A percentile compares a stretch with the other conserved stretches of the same genome.
Evolutionary conservation across 208 protist genomes (phyloP).

Genomic region (Leishmania aethiopica): DNA sequence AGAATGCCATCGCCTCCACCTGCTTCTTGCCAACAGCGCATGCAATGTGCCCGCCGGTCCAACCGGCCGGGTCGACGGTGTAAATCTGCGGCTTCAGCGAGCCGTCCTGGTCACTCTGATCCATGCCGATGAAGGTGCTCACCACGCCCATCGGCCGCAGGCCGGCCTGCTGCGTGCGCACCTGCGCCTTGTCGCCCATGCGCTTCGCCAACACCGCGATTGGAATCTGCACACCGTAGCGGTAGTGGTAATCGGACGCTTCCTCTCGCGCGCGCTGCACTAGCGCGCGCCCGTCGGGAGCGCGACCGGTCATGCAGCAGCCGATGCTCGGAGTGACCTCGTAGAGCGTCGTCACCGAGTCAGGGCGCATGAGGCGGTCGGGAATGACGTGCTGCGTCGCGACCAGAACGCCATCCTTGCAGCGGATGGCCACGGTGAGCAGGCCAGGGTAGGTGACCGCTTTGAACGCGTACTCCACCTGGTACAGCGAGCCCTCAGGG

Average conservation of each 20-base stretch:
- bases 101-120: slow-evolving; percentile 89
- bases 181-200: slow-evolving; percentile 96
- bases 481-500: slow-evolving; percentile 98
- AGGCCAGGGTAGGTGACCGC: slow-evolving; percentile 96
- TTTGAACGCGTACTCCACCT: slow-evolving; percentile 99
- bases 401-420: slow-evolving; percentile 94
- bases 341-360: slow-evolving; percentile 96
- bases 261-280: slow-evolving; percentile 95
- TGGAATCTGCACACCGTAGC: slow-evolving; percentile 97
- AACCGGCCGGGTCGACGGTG: slow-evolving; percentile 96
- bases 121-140: slow-evolving; percentile 94
- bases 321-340: slow-evolving; percentile 94
- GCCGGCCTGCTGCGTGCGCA: slow-evolving; percentile 98
- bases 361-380: slow-evolving; percentile 97
- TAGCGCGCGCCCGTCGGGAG: slow-evolving; percentile 91
- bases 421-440: slow-evolving; percentile 96
- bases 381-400: slow-evolving; percentile 98
- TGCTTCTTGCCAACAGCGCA: slow-evolving; percentile 94
- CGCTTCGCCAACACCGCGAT: slow-evolving; percentile 96
- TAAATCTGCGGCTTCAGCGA: slow-evolving; percentile 89
- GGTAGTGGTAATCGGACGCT: slow-evolving; percentile 96
- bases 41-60: slow-evolving; percentile 92
- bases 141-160: slow-evolving; percentile 94
- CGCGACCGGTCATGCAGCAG: slow-evolving; percentile 95
- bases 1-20: slow-evolving; percentile 95